Evolutionary conservation across 306 rosid genomes (phyloP), one percentile per base, ranked within the genome.

Genomic region (Carpinus fangiana): DNA sequence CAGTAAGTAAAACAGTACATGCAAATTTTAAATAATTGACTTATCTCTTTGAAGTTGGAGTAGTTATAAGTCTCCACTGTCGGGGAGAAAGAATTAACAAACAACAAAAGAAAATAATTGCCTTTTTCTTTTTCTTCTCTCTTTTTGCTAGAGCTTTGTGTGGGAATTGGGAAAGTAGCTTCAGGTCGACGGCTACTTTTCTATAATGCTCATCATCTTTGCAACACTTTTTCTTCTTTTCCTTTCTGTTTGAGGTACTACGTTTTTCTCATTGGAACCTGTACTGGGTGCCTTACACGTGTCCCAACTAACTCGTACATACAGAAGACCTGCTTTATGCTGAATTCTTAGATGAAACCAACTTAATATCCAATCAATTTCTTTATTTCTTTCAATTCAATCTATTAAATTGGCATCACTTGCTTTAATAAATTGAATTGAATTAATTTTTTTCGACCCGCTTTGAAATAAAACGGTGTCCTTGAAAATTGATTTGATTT

Each of bases 111-210:
- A 72, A 12, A 59, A 41, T 72, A 62, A 38, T 80, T 48, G 56
- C 57, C 76, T 71, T 61, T 16, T 10, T 36, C n/a, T 70, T 65
- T 70, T 61, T 59, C 50, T 41, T 20, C 2, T 38, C 36, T 65
- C 26, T 69, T 60, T 59, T 12, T 38, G 72, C 7, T 13, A 14
- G 43, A n/a, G 34, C 11, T 46, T 70, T 12, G 38, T 26, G 23
- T 71, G 55, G 45, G 2, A 78, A 77, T 12, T 71, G 55, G 45
- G 2, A 78, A 77, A 77, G 31, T 36, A 50, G 74, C 77, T 71
- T 82, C 79, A 21, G 74, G 75, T 67, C 70, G 69, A 54, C 81
- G 56, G 57, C 73, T 82, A 66, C 82, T 53, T 47, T 21, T n/a
- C 71, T 38, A 16, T 74, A 75, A 41, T 28, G 73, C 84, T 73